These are phyloP conservation scores for Thymus mandschuricus DNA, from an alignment of 257 asterid species.

Conservation along the genomic window DNA sequence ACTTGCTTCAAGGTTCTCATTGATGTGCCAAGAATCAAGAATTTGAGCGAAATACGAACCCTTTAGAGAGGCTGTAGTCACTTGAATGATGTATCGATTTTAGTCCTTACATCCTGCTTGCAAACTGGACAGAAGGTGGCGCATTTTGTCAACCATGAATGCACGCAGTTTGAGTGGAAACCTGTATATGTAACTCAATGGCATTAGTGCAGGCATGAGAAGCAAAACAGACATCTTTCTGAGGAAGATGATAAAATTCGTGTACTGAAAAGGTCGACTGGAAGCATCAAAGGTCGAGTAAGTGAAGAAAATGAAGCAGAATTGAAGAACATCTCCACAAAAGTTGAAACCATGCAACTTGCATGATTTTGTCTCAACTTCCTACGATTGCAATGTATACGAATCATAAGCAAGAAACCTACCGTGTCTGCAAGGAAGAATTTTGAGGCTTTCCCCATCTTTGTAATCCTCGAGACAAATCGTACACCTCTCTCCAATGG, in stretches of 20 bases:
- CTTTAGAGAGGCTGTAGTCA: background rate
- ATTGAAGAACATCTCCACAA: background rate
- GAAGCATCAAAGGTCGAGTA: background rate
- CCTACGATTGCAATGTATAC: background rate
- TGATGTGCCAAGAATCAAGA: conserved; percentile 11
- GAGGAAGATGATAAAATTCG: background rate
- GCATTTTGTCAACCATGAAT: conserved; percentile 40
- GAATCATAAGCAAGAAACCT: conserved; percentile 2
- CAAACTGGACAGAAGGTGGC: conserved; percentile 41
- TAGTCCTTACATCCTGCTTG: conserved; percentile 33
- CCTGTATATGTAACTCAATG: background rate
- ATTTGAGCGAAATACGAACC: background rate
- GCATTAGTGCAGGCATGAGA: conserved; percentile 24
- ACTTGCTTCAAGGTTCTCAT: background rate
- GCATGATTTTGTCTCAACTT: background rate
- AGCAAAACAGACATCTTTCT: background rate
- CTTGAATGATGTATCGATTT: conserved; percentile 18
- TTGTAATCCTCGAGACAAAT: conserved; percentile 41
- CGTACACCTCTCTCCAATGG: conserved; percentile 32
- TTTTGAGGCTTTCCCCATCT: conserved; percentile 32
- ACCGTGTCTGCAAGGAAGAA: conserved; percentile 42
- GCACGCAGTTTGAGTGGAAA: conserved; percentile 11
- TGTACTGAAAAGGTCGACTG: background rate
- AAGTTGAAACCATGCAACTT: background rate
- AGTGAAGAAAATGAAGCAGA: background rate